Percentiles rank a stretch among this genome's conserved stretches.
These are phyloP conservation scores for Soucietia sequanensis DNA, from an alignment of 805 yeast genomes.

Conservation along the genomic window DNA sequence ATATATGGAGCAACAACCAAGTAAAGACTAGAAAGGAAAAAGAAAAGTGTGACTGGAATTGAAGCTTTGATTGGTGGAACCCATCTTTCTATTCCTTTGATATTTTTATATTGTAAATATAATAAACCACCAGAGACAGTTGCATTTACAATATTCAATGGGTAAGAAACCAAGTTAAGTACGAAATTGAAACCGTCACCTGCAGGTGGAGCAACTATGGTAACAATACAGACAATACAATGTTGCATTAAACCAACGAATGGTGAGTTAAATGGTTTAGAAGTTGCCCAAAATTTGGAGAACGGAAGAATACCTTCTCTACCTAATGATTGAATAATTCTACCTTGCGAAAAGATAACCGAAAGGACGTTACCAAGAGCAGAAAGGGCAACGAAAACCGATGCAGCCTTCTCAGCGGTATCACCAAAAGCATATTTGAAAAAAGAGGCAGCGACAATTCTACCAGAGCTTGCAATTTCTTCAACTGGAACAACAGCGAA, in stretches of 20 bases:
- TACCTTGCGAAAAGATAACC: conserved; percentile 78
- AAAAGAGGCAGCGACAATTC: conserved; percentile 73
- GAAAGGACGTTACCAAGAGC: conserved; percentile 82
- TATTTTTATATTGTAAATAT: conserved; percentile 51
- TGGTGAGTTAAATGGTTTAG: conserved; percentile 73
- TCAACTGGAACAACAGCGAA: conserved; percentile 78
- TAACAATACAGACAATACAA: conserved; percentile 70
- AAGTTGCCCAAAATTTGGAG: conserved; percentile 66
- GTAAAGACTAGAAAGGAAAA: conserved; percentile 63
- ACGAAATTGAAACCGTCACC: conserved; percentile 87
- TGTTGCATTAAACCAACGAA: conserved; percentile 72
- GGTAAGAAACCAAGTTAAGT: conserved; percentile 76
- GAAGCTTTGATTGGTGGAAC: conserved; percentile 70
- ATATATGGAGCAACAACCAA: conserved; percentile 75
- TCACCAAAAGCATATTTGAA: conserved; percentile 71
- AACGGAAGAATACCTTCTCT: conserved; percentile 81
- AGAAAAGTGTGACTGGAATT: conserved; percentile 60
- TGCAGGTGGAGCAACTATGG: conserved; percentile 78
- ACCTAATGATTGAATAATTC: conserved; percentile 77
- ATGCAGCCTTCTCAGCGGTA: conserved; percentile 66
- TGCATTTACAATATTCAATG: conserved; percentile 72
- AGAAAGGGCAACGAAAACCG: conserved; percentile 77
- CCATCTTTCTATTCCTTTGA: conserved; percentile 57
- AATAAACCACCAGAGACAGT: conserved; percentile 63
- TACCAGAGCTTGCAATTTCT: conserved; percentile 57